phyloP scores from a whole-genome alignment of 352 stramenopile genomes.

The Globisporangium heterothallicum region DNA sequence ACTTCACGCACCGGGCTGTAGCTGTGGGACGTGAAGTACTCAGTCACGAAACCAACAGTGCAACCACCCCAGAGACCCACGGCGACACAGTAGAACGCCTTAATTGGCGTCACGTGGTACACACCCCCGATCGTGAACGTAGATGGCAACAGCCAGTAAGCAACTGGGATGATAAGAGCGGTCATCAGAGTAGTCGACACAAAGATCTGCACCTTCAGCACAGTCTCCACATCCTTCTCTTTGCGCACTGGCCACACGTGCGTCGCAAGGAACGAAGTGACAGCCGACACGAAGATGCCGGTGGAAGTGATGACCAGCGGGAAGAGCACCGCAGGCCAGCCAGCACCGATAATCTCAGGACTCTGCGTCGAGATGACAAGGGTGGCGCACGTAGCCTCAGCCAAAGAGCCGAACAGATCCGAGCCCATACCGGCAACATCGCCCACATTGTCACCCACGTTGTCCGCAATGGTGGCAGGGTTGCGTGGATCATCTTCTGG shows the following conservation, averaged over 20 bases:
- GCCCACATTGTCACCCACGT: conserved; percentile 99
- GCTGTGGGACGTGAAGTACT: conserved; percentile 99
- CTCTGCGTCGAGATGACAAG: conserved; percentile 96
- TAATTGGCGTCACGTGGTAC: conserved; percentile 76
- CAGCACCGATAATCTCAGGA: conserved; percentile 82
- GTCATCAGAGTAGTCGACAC: conserved; percentile 96
- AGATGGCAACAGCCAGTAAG: conserved; percentile 89
- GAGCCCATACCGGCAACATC: conserved; percentile 99
- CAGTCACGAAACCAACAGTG: conserved; percentile 97
- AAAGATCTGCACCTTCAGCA: conserved; percentile 98
- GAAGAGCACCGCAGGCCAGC: conserved; percentile 96
- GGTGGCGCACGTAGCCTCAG: conserved; percentile 97
- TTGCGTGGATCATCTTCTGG: conserved; percentile 99
- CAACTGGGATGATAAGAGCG: conserved; percentile 85
- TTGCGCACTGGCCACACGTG: conserved; percentile 93
- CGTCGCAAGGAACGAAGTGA: conserved; percentile 97
- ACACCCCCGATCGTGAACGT: conserved; percentile 82
- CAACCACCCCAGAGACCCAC: conserved; percentile 96
- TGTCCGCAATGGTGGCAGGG: conserved; percentile 99
- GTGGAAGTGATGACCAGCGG: conserved; percentile 94
- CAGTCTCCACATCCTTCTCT: conserved; percentile 95
- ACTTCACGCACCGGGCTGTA: conserved; percentile 96
- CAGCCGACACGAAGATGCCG: conserved; percentile 96
- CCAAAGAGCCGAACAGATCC: conserved; percentile 99
- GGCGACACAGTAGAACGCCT: conserved; percentile 91